A percentile compares a stretch with the other conserved stretches of the same genome.
These are phyloP conservation scores for Nannochloropsis salina DNA, from an alignment of 108 stramenopile genomes.

Conservation along the genomic window DNA sequence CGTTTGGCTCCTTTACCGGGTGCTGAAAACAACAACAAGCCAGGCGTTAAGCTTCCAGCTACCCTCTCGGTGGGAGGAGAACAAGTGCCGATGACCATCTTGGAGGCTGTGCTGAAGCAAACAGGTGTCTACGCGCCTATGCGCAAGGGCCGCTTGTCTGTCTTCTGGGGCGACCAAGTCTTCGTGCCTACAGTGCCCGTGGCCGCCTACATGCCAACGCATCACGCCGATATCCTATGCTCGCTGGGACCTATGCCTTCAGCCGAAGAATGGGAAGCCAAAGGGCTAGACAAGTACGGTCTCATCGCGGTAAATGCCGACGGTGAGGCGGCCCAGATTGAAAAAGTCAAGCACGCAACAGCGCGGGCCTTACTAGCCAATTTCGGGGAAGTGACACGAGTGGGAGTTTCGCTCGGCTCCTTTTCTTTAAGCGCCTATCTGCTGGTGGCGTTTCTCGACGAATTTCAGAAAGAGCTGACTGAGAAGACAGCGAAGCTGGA, in stretches of 20 bases:
- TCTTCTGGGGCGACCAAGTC: constrained; percentile 96
- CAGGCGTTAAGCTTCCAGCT: constrained; percentile 70
- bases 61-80: constrained; percentile 33
- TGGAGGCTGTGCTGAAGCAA: constrained; percentile 94
- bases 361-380: constrained; percentile 77
- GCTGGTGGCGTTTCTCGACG: constrained; percentile 69
- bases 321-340: constrained; percentile 92
- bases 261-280: constrained; percentile 76
- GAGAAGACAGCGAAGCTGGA: constrained; percentile 80
- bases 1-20: constrained; percentile 94
- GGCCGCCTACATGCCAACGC: constrained; percentile 63
- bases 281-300: constrained; percentile 94
- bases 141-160: constrained; percentile 81
- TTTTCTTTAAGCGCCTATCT: constrained; percentile 82
- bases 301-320: constrained; percentile 80
- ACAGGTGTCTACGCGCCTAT: constrained; percentile 89
- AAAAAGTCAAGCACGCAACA: constrained; percentile 94
- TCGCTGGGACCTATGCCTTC: constrained; percentile 79
- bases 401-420: constrained; percentile 86
- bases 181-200: constrained; percentile 25
- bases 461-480: constrained; percentile 70
- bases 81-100: constrained; percentile 73
- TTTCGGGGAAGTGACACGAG: constrained; percentile 75
- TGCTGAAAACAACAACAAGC: constrained; percentile 97
- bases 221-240: constrained; percentile 95